Base-by-base conservation (phyloP, 306 rosid genomes). In the Crataegus laevigata region DNA sequence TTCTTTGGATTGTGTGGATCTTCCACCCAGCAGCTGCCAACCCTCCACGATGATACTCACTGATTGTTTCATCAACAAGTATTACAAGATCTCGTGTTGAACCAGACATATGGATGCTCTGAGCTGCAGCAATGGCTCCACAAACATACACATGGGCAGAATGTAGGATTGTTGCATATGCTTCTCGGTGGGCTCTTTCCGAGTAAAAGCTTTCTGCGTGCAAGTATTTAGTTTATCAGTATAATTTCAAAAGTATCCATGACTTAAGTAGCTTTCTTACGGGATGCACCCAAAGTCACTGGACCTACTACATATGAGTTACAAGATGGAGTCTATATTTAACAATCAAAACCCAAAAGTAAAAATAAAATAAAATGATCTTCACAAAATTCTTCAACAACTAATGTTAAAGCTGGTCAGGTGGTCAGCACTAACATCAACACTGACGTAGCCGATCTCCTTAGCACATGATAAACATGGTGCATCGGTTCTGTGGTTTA, bases 11-110 rank as follows among this genome's bases (percentile, higher is more conserved):
- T 24, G 87, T 85, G 75, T 91, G 92, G 18, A 94, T 82, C 78
- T 90, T 92, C 99, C 99, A 92, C 9, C 99, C 99, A 21, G 99
- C 97, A 57, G 96, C 93, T 77, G 90, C 93, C 30, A 94, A 93
- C 28, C 99, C 97, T 74, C 96, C 92, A 78, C 83, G 84, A 78
- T 94, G 96, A 70, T 94, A 92, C 11, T 82, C 83, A 60, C 92
- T 85, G 78, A 94, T 91, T 3, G 97, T 87, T 78, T 90, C 90
- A 38, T 94, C 99, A 24, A 92, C 99, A 28, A 94, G 96, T 73
- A 92, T 94, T 24, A 94, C 93, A 25, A 94, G 96, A 87, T 92
- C 99, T 68, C 96, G 75, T 2, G 86, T 88, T 9, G 99, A 94
- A 36, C 99, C 96, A 0, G 93, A 84, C 96, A 94, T 85, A 32